A percentile compares a stretch with the other conserved stretches of the same genome.
These are phyloP conservation scores for Daldinia caldariorum DNA, from an alignment of 495 filamentous ascomycete genomes.

Conservation along the genomic window DNA sequence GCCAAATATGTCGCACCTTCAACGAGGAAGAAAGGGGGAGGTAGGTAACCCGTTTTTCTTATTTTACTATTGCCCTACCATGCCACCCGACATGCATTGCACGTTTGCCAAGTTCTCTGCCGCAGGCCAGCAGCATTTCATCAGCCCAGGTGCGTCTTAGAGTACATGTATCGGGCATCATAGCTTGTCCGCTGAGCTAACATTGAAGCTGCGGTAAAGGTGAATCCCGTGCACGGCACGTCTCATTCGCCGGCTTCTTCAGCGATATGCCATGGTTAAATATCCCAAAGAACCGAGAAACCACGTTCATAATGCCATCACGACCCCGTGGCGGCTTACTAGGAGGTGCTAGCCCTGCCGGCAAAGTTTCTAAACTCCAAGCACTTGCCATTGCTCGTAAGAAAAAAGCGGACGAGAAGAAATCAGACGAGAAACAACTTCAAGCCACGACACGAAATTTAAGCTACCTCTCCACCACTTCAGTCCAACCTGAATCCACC, in stretches of 20 bases:
- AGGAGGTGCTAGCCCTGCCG: conserved; percentile 71
- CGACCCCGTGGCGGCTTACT: conserved; percentile 72
- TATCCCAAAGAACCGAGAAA: conserved; percentile 73
- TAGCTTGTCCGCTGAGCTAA: conserved; percentile 31
- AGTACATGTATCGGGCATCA: conserved; percentile 19
- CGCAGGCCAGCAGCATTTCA: conserved; percentile 20
- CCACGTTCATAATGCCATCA: conserved; percentile 71
- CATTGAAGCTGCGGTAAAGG: conserved; percentile 26
- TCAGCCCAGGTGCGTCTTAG: conserved; percentile 34
- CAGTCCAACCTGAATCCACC: conserved; percentile 2
- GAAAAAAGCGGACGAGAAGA: conserved; percentile 81
- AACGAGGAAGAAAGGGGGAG: conserved; percentile 54
- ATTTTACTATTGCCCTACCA: conserved; percentile 7
- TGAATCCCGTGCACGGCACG: conserved; percentile 34
- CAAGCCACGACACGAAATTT: conserved; percentile 14
- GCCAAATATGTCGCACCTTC: conserved; percentile 64
- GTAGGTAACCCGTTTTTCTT: conserved; percentile 59
- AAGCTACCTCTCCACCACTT: conserved; percentile 9
- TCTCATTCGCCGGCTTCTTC: conserved; percentile 67
- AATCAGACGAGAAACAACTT: conserved; percentile 44
- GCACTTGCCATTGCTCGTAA: conserved; percentile 86
- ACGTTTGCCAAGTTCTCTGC: conserved; percentile 23
- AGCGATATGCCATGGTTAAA: conserved; percentile 87
- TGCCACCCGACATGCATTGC: conserved; percentile 4
- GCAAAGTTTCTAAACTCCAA: conserved; percentile 91